Conservation (phyloP, 2,329 filamentous ascomycete genomes). For the Talaromyces sp. region DNA sequence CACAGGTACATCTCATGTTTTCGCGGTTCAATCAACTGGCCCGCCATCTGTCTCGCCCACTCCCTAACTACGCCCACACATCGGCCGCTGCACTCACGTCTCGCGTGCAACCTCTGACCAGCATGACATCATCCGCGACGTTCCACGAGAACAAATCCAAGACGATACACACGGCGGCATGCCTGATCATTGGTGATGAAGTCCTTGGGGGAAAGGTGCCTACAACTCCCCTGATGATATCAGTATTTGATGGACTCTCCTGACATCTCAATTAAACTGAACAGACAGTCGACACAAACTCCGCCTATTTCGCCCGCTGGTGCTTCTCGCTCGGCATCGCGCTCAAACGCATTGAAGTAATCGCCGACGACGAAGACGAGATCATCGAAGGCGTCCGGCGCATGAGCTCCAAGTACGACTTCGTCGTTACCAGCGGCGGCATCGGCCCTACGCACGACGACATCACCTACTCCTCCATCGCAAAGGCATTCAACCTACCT, state of each 20-base stretch:
- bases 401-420: conserved; percentile 88
- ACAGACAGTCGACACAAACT: conserved; percentile 67
- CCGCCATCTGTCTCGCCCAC: conserved; percentile 65
- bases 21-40: conserved; percentile 69
- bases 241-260: too few species aligned
- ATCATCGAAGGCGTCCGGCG: conserved; percentile 82
- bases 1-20: conserved; percentile 58
- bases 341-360: conserved; percentile 85
- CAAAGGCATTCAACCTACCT: conserved; percentile 76
- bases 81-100: conserved; percentile 31
- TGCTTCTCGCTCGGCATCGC: conserved; percentile 64
- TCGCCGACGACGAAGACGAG: conserved; percentile 85
- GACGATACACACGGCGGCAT: conserved; percentile 83
- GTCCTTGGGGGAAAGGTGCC: conserved; percentile 86
- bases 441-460: conserved; percentile 99
- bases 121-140: conserved; percentile 45
- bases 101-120: conserved; percentile 17
- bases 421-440: conserved; percentile 91
- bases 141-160: conserved; percentile 39
- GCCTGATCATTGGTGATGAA: conserved; percentile 95
- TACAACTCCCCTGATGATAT: neutral
- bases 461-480: conserved; percentile 93
- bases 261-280: conserved; percentile 5
- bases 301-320: conserved; percentile 62
- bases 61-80: conserved; percentile 55